These are phyloP conservation scores for Teratosphaeria epicoccoides DNA, from an alignment of 2,329 filamentous ascomycete genomes.

Conservation along the genomic window DNA sequence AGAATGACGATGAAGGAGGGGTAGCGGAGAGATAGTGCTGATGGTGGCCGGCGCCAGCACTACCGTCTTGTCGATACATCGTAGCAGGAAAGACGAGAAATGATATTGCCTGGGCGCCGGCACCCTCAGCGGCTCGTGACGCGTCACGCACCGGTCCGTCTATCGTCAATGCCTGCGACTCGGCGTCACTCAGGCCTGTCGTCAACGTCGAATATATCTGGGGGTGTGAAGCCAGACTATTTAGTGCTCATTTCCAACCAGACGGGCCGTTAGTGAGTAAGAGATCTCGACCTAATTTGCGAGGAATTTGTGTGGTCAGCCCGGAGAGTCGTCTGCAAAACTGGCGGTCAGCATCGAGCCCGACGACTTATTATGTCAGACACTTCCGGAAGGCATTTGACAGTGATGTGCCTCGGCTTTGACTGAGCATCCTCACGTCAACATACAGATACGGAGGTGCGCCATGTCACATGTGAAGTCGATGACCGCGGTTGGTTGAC, in stretches of 20 bases:
- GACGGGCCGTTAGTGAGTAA: not conserved
- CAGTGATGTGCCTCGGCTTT: not conserved
- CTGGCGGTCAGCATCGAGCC: too few species aligned
- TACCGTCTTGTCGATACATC: slow-evolving; percentile 18
- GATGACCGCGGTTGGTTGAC: not conserved
- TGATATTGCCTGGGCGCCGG: not conserved
- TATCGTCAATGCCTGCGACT: not conserved
- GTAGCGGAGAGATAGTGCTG: slow-evolving; percentile 12
- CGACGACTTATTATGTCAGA: too few species aligned
- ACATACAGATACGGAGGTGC: too few species aligned
- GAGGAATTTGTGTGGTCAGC: not conserved
- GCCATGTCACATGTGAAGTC: not conserved
- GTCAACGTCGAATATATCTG: not conserved
- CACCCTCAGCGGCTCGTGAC: not conserved
- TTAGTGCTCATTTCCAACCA: not conserved
- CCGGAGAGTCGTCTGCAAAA: not conserved
- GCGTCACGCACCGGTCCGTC: not conserved
- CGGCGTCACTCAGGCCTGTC: not conserved
- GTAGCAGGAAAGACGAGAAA: not conserved
- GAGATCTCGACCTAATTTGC: not conserved
- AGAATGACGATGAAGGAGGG: slow-evolving; percentile 12
- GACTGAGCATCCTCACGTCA: not conserved
- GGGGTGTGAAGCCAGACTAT: not conserved
- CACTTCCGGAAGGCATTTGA: too few species aligned
- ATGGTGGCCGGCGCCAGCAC: slow-evolving; percentile 15